A percentile compares a stretch with the other conserved stretches of the same genome.
phyloP scores from a whole-genome alignment of 352 stramenopile genomes.

The Phytopythium helicoides region DNA sequence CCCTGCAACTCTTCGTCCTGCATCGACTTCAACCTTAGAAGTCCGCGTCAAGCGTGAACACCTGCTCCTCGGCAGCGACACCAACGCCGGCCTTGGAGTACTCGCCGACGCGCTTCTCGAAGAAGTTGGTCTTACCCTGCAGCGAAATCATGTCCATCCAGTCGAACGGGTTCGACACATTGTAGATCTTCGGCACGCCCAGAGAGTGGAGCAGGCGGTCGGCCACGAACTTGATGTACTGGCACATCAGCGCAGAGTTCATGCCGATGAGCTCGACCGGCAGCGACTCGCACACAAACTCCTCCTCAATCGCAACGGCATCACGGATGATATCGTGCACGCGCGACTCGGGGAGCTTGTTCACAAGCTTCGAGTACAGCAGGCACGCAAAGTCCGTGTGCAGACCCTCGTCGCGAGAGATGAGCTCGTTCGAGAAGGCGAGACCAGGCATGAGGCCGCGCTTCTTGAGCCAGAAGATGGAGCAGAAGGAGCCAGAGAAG shows the following conservation, averaged over 20 bases:
- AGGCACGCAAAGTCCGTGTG: constrained; percentile 99
- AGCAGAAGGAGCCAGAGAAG: constrained; percentile 98
- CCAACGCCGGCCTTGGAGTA: constrained; percentile 98
- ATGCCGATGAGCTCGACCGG: constrained; percentile 99
- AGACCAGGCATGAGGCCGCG: constrained; percentile 98
- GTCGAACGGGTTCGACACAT: constrained; percentile 96
- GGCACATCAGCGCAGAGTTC: constrained; percentile 97
- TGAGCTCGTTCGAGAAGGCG: constrained; percentile 99
- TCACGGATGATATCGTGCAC: constrained; percentile 96
- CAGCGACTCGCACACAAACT: constrained; percentile 97
- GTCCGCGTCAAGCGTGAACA: constrained; percentile 93
- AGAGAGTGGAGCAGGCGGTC: constrained; percentile 95
- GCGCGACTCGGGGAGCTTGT: constrained; percentile 92
- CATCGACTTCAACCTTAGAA: constrained; percentile 63
- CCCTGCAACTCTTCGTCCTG: not conserved
- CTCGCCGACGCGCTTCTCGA: constrained; percentile 98
- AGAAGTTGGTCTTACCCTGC: constrained; percentile 98
- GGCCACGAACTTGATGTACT: constrained; percentile 99
- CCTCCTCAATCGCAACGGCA: constrained; percentile 96
- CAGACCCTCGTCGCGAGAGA: constrained; percentile 97
- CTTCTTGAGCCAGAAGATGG: constrained; percentile 99
- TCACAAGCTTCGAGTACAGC: constrained; percentile 97
- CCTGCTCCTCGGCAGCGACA: constrained; percentile 82
- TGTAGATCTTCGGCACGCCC: constrained; percentile 92
- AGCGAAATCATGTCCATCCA: constrained; percentile 99